phyloP scores from a whole-genome alignment of 129 eudicot genomes.

The Oenanthe sinensis region DNA sequence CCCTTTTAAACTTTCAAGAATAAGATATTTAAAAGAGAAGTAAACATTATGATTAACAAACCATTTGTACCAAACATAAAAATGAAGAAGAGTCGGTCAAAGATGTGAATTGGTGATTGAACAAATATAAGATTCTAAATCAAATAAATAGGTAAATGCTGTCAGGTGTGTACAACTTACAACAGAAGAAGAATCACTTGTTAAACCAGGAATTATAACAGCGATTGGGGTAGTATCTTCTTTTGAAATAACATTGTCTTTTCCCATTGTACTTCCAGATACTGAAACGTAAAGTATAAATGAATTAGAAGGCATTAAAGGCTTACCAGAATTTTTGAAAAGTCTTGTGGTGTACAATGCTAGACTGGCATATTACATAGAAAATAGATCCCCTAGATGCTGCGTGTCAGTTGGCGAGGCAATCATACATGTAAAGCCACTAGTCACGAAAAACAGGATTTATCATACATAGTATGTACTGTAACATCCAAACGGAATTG shows the following conservation, averaged over 20 bases:
- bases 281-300: conserved; percentile 35
- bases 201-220: conserved; percentile 75
- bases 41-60: background rate
- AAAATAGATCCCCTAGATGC: background rate
- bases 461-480: background rate
- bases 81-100: background rate
- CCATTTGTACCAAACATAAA: conserved; percentile 2
- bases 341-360: background rate
- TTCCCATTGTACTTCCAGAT: conserved; percentile 24
- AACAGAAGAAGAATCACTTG: conserved; percentile 87
- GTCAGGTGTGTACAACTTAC: conserved; percentile 39
- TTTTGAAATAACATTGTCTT: conserved; percentile 23
- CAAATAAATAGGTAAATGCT: conserved; percentile 1
- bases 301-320: background rate
- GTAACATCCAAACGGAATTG: background rate
- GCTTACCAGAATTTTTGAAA: background rate
- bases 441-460: background rate
- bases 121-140: background rate
- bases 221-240: conserved; percentile 67
- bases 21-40: too few species aligned
- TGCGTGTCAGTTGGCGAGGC: background rate
- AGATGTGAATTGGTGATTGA: background rate
- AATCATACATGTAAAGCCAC: background rate
- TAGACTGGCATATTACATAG: background rate
- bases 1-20: too few species aligned